A percentile compares a stretch with the other conserved stretches of the same genome.
Evolutionary conservation across 139 green algal species (phyloP).

Genomic region (Coccomyxa sp.): DNA sequence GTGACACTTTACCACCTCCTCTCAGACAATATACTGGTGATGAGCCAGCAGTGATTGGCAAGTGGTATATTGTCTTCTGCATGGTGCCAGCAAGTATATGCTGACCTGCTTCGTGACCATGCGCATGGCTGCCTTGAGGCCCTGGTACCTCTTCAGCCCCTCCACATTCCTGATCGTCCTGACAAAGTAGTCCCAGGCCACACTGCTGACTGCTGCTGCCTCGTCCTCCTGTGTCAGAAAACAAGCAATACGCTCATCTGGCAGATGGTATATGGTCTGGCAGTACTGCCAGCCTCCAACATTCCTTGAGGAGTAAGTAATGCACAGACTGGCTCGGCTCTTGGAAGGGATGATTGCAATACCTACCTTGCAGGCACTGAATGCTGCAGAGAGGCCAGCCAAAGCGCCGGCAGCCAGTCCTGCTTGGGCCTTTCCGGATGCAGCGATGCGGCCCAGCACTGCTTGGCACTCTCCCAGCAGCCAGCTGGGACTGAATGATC

Average conservation of each 20-base stretch:
- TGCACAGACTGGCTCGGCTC: neutral
- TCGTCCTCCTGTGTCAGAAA: neutral
- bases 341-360: neutral
- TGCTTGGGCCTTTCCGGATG: neutral
- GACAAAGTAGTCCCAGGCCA: slow-evolving; percentile 2
- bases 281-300: neutral
- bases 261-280: neutral
- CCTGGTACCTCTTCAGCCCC: slow-evolving; percentile 7
- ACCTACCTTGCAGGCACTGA: slow-evolving; percentile 2
- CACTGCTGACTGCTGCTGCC: neutral
- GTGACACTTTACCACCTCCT: neutral
- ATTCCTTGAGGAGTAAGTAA: neutral
- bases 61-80: neutral
- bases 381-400: slow-evolving; percentile 9
- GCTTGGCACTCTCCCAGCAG: slow-evolving; percentile 4
- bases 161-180: slow-evolving; percentile 2
- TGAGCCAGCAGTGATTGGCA: neutral
- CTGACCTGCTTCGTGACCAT: slow-evolving; percentile 8
- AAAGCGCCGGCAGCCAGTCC: slow-evolving; percentile 7
- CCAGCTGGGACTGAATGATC: neutral
- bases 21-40: neutral
- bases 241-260: neutral
- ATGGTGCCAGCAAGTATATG: neutral
- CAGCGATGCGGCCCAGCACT: neutral
- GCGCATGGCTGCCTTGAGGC: slow-evolving; percentile 7